These are phyloP conservation scores for Elongisporangium senticosum DNA, from an alignment of 352 stramenopile species.

Conservation along the genomic window DNA sequence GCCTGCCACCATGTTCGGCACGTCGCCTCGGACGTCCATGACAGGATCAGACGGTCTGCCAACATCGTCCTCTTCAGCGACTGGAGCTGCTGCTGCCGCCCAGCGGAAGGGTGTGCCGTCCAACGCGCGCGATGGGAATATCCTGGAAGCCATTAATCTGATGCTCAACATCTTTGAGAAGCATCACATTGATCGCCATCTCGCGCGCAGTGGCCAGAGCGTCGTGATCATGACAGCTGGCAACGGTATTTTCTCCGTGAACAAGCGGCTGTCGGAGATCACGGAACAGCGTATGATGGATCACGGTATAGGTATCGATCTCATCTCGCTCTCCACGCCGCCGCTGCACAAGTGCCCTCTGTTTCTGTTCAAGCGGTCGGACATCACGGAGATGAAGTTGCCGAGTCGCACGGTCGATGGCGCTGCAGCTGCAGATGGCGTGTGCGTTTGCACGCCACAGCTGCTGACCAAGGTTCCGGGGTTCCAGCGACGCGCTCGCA, in stretches of 20 bases:
- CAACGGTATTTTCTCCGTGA: conserved; percentile 96
- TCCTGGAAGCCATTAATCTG: conserved; percentile 98
- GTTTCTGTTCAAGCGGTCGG: conserved; percentile 93
- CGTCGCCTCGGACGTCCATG: conserved; percentile 13
- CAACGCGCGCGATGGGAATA: conserved; percentile 87
- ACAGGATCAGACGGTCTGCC: conserved; percentile 7
- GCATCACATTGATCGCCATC: conserved; percentile 97
- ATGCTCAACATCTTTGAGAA: conserved; percentile 98
- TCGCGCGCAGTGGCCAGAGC: conserved; percentile 93
- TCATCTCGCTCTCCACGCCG: conserved; percentile 92
- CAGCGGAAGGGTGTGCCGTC: conserved; percentile 48
- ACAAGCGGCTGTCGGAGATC: conserved; percentile 93
- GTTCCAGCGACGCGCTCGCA: conserved; percentile 34
- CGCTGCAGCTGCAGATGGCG: conserved; percentile 18
- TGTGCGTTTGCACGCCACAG: conserved; percentile 32
- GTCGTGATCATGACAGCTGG: conserved; percentile 95
- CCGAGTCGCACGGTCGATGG: conserved; percentile 36
- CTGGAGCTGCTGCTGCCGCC: conserved; percentile 1
- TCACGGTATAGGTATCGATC: conserved; percentile 98
- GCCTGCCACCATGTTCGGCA: conserved; percentile 34
- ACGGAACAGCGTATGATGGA: conserved; percentile 99
- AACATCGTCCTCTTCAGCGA: conserved; percentile 4
- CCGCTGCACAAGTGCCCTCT: conserved; percentile 97
- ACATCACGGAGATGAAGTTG: conserved; percentile 55
- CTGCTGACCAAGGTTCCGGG: conserved; percentile 18